Base-by-base conservation (phyloP, 2,329 filamentous ascomycete genomes). In the Phaeosphaeria sp. region DNA sequence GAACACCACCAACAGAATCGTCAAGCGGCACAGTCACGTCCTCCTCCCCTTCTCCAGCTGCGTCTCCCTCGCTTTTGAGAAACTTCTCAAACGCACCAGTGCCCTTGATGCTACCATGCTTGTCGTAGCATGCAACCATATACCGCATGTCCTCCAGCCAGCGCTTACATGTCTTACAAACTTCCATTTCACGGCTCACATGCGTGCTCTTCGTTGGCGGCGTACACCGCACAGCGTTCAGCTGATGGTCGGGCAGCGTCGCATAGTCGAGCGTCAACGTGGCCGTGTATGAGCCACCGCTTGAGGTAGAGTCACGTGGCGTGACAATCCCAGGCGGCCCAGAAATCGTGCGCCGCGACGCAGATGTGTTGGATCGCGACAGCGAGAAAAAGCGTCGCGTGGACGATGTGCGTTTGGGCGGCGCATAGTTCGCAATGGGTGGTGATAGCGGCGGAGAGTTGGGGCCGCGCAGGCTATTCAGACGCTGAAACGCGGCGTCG, bases 111-210 rank as follows among this genome's bases (percentile, higher is more conserved):
- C 67, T 73, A 22, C 70, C 69, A 7, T 65, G 68, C 55, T 69
- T 74, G 39, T 76, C 71, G 51, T 67, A 74, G 27, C 66, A 51
- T 18, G 57, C 61, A 36, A 76, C 51, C 72, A 76, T 73, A 43
- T 50, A 63, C 48, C 69, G 62, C 72, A 76, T 75, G 18, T 71
- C 60, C 25, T 59, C 57, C 5, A 76, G 61, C 61, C 67, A 68
- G 52, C 58, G 57, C 52, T 56, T 60, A 40, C 74, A 76, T 22
- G 61, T 61, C 44, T 71, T 69, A 42, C 74, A 76, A 1, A 76
- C 71, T 3, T 65, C 59, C 62, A 70, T 69, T 5, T 65, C 57
- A 2, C 61, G 58, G 43, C 61, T 73, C 15, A 72, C 67, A 18
- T 66, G 54, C 11, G 65, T 69, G 43, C 66, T 59, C 55, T 61